Evolutionary conservation across 129 eudicot genomes (phyloP), one percentile per base, ranked within the genome.

Genomic region (Silybum marianum): DNA sequence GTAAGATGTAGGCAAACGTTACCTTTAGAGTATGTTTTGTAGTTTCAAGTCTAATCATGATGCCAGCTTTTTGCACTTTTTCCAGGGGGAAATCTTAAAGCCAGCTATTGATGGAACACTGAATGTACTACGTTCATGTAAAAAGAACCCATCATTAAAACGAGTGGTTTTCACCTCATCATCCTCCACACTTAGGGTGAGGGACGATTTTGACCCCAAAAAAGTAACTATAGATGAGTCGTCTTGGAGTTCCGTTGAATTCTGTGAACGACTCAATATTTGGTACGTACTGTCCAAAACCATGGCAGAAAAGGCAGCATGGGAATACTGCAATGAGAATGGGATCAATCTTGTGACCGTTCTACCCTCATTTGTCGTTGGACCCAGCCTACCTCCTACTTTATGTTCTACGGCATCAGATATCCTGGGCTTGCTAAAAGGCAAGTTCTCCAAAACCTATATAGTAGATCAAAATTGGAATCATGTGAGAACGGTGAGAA

Each of bases 131-230:
- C 87, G 93, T 18, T 95, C 99, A 9, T 95, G 99, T 85, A 92
- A 88, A 83, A 92, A 82, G 81, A 95, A 89, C 72, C 93, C 97
- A 22, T 87, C 90, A 6, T 46, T 95, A 63, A 84, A 80, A 80
- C 97, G 99, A 2, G 97, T 95, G 78, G 95, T 95, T 84, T 87
- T 95, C 82, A 92, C 98, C 36, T 95, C 99, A 8, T 95, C 99
- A 7, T 92, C 99, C 48, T 92, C 99, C 30, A 89, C 98, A 4
- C 85, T 91, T 23, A 88, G 99, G 76, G 89, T 84, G n/a, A 89
- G 91, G 87, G 88, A 82, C 6, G 86, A 88, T 75, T 69, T 86
- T 11, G 91, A 86, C 67, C 86, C 90, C 0, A 24, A 79, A 16
- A 65, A 62, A 83, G 81, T 79, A 46, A 85, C 93, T 40, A 48